Conservation (phyloP, 306 rosid species). For the Hippophae rhamnoides region DNA sequence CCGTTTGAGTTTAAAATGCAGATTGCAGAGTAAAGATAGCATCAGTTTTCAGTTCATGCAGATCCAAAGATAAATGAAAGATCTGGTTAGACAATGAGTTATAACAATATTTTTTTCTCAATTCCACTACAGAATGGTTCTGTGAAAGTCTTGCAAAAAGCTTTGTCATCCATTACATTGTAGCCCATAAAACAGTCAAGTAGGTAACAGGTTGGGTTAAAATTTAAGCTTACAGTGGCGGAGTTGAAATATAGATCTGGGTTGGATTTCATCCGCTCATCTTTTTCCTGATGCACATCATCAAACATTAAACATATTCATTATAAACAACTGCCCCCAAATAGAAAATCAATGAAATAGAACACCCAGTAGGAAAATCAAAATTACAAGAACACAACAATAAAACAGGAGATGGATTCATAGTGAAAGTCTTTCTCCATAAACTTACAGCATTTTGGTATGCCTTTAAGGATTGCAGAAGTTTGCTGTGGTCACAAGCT, state of each 20-base stretch:
- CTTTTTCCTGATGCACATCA: slow-evolving; percentile 65
- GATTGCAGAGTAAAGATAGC: no score
- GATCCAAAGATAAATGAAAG: no score
- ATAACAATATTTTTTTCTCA: no score
- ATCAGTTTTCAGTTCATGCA: no score
- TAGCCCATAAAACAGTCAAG: neutral
- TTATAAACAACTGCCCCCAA: slow-evolving; percentile 16
- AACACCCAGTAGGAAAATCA: slow-evolving; percentile 1
- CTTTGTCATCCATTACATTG: no score
- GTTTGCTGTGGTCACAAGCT: slow-evolving; percentile 85
- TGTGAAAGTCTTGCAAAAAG: no score
- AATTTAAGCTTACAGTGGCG: slow-evolving; percentile 59
- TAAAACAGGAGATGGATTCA: slow-evolving; percentile 3
- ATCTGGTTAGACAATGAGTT: no score
- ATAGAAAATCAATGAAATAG: slow-evolving; percentile 4
- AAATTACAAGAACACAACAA: slow-evolving; percentile 2
- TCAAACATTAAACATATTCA: slow-evolving; percentile 26
- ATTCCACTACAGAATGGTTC: no score
- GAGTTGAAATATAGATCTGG: slow-evolving; percentile 81
- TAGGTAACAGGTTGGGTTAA: neutral
- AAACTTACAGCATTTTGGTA: slow-evolving; percentile 93
- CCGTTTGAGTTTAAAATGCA: no score
- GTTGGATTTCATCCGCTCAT: slow-evolving; percentile 73
- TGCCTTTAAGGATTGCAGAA: slow-evolving; percentile 79
- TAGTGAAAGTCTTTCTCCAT: slow-evolving; percentile 22